Evolutionary conservation across 2,329 filamentous ascomycete genomes (phyloP), one percentile per base, ranked within the genome.

Genomic region (Pseudomassariella vexata): DNA sequence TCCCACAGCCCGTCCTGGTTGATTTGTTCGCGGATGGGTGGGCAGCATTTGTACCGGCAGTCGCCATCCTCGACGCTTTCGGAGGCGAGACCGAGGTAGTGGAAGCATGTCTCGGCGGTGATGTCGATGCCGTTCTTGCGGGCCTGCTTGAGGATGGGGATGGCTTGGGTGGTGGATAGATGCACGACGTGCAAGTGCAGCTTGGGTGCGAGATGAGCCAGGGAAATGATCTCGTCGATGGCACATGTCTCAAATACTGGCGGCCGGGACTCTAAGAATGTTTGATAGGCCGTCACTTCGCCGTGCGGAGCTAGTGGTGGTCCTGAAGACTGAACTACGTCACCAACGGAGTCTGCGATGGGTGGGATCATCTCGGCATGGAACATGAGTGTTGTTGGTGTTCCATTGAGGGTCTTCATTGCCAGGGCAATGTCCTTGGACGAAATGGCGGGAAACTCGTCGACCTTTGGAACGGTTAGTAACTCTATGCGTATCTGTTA

Each of bases 341-440:
- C 86, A 32, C 85, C 83, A 3, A 89, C 83, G 0, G 85, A 88
- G 44, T 78, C 76, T 30, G 84, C 64, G 44, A 89, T 84, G 12
- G 87, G 85, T n/a, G 90, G 88, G 9, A 94, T 81, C 88, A 95
- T 96, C 60, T 98, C 92, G 35, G 92, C 92, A 55, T 98, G 92
- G 66, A 98, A 98, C 90, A 98, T 96, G 48, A 96, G 78, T 1
- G 88, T 94, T 3, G 92, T 96, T 12, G 86, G 74, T 33, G 81
- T 74, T 46, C 86, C 79, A 39, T 85, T 84, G 39, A 98, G 74
- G 28, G 82, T 85, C 19, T 68, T 66, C 75, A 98, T 89, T 25
- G 85, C 89, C 23, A 84, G 73, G 2, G 74, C 68, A 36, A 96
- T 84, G 56, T 96, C 92, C 10, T 62, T 57, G 1, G 85, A 72